Evolutionary conservation across 768 basidiomycete genomes (phyloP).

Genomic region (Dentipellis fragilis): DNA sequence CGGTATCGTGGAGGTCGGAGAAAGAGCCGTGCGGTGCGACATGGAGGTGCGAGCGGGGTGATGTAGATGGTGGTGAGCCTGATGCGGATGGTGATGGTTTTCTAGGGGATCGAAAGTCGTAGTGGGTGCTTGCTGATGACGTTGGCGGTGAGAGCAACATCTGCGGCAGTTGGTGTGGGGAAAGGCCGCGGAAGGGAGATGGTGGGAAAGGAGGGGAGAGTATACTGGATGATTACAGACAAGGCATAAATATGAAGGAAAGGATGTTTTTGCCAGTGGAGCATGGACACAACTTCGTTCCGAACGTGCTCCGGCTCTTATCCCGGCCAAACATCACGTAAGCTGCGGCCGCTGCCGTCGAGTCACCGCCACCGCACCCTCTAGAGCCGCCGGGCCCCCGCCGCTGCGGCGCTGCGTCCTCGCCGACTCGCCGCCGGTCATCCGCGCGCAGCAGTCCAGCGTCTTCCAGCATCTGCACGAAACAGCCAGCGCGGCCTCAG

Average conservation of each 20-base stretch:
- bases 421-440: no score
- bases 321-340: background rate
- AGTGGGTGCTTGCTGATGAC: constrained; percentile 4
- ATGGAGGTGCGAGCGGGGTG: background rate
- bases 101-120: constrained; percentile 1
- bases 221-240: background rate
- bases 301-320: background rate
- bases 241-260: background rate
- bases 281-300: background rate
- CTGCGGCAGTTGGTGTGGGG: background rate
- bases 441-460: no score
- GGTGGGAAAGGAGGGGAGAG: background rate
- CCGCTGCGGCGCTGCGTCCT: no score
- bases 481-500: no score
- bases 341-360: background rate
- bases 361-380: background rate
- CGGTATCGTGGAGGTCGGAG: background rate
- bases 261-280: background rate
- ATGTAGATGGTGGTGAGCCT: constrained; percentile 2
- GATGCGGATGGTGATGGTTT: background rate
- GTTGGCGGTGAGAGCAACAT: constrained; percentile 13
- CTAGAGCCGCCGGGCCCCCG: no score
- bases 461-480: no score
- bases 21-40: constrained; percentile 1
- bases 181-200: background rate